These are phyloP conservation scores for Ulota crispa DNA, from an alignment of 225 moss, liverwort and hornwort species.

Conservation along the genomic window DNA sequence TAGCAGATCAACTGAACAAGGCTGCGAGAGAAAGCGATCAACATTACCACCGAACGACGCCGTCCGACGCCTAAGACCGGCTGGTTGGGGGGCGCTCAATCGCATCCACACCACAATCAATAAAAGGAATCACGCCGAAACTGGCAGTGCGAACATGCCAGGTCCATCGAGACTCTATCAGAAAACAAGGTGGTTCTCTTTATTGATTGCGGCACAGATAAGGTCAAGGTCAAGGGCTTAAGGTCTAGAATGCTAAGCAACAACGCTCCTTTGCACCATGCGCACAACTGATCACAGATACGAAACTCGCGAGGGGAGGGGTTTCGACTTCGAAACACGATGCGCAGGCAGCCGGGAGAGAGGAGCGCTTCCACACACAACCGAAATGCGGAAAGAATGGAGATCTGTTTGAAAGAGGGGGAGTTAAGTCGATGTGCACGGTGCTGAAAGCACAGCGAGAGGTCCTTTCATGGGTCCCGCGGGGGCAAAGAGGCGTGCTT, in stretches of 20 bases:
- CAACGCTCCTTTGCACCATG: no score
- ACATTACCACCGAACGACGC: background rate
- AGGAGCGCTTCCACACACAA: background rate
- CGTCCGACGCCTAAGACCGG: background rate
- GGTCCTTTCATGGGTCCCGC: background rate
- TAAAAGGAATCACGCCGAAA: slow-evolving; percentile 19
- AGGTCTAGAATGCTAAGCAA: background rate
- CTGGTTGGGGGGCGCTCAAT: background rate
- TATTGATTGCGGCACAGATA: slow-evolving; percentile 23
- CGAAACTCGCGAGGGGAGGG: background rate
- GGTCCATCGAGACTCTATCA: background rate
- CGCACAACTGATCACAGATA: background rate
- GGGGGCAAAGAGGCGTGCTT: no score
- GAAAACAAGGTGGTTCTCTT: slow-evolving; percentile 12
- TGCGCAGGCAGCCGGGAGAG: background rate
- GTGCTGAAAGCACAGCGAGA: background rate
- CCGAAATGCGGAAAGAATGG: background rate
- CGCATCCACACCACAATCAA: slow-evolving; percentile 29
- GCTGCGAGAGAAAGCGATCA: background rate
- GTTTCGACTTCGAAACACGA: background rate
- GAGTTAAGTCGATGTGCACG: background rate
- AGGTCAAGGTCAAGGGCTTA: background rate
- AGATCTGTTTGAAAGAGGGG: background rate
- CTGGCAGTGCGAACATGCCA: background rate
- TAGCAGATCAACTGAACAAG: background rate